Base-by-base conservation (phyloP, 306 rosid genomes). In the Phaseolus lunatus region DNA sequence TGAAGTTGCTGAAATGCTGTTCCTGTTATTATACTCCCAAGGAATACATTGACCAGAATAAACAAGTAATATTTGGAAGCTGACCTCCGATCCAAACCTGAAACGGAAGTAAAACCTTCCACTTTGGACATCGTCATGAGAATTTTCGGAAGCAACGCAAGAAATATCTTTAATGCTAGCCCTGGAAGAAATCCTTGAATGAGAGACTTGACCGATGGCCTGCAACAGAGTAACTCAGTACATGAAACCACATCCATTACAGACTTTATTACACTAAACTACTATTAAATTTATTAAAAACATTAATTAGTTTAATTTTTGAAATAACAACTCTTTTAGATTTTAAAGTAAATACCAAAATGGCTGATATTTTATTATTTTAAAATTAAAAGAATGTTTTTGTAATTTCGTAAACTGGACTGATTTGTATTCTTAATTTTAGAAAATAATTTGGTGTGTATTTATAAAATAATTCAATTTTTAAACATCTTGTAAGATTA, bases 141-240 rank as follows among this genome's bases (percentile, higher is more conserved):
- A 67, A 94, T 65, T 58, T 47, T 89, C 50, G 98, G 97, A 73
- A 94, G 97, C 66, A 90, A 2, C 37, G 73, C 70, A 22, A 94
- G 96, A 78, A 94, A 94, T 83, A 94, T 67, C 90, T 94, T 94
- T 19, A 94, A 82, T 68, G 89, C 93, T 56, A 92, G 85, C 71
- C 98, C 98, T 39, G 98, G 98, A 59, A 94, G 81, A 88, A 92
- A 94, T 70, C 98, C 98, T 87, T 94, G 95, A 73, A 94, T 81
- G 16, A 94, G 66, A 80, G 93, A 84, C 88, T 84, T 89, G 20
- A 92, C 59, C 29, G 84, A 64, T 13, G 83, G 53, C 87, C 98
- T 94, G 94, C 72, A 82, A 80, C 43, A n/a, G 76, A 69, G 72
- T 43, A 70, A 76, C 71, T 81, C 77, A 67, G 78, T 72, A 75